Base-by-base conservation (phyloP, 148 eudicot genomes). In the Cornus controversa region DNA sequence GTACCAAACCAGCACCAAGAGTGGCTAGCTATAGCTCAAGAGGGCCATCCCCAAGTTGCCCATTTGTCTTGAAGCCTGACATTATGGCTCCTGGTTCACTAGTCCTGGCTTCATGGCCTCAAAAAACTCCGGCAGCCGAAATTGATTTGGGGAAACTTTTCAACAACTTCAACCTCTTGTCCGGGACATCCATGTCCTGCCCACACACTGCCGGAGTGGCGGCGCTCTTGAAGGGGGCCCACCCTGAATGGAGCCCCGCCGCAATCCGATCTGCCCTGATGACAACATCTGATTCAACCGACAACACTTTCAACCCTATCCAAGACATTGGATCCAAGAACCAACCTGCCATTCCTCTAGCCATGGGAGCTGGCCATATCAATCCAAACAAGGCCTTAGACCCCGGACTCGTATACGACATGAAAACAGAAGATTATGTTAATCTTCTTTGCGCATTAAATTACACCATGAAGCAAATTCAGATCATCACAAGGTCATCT, bases 11-110 rank as follows among this genome's bases (percentile, higher is more conserved):
- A 62, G 85, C 86, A 4, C 91, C 91, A 9, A 80, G 45, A 26
- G 83, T 86, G 53, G 76, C 88, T 2, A 71, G 78, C 71, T 89
- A 89, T 69, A 89, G 89, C 85, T 81, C 89, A 14, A 82, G 91
- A 73, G 89, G 88, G 22, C 89, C 91, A 29, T 84, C 91, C 0
- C 80, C 26, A 22, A 83, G 82, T 37, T 84, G 79, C 74, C 88
- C 92, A 29, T 47, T 75, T 37, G 83, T 87, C 67, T 40, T 85
- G 28, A 79, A 85, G 80, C 88, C 92, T 14, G 87, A 84, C 62
- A 70, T 83, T 31, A 80, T 85, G 85, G 87, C 85, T 27, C 82
- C 86, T 23, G 89, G 93, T 1, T 72, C 75, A 36, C 62, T 73
- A 8, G 80, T 88, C 60, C 65, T 88, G 5, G 91, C 91, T 2